A percentile compares a stretch with the other conserved stretches of the same genome.
Conservation (phyloP, 805 yeast genomes). For the Metschnikowia similis region DNA sequence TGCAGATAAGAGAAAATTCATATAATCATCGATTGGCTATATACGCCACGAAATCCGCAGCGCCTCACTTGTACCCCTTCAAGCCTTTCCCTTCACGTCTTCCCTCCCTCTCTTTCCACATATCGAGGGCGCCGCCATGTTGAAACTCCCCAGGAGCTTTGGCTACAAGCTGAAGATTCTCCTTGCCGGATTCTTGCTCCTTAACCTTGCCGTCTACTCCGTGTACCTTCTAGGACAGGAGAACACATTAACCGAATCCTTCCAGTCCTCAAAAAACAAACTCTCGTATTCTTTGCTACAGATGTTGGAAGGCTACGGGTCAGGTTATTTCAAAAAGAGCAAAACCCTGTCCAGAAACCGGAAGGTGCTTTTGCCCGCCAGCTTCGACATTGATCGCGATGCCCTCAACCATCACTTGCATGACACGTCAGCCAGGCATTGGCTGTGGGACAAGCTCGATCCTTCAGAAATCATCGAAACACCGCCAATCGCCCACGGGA, state of each 20-base stretch:
- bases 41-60: no score
- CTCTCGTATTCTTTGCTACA: neutral
- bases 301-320: conserved; percentile 1
- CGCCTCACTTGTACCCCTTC: neutral
- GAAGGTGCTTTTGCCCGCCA: conserved; percentile 9
- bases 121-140: neutral
- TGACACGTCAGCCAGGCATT: conserved; percentile 6
- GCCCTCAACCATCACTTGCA: conserved; percentile 3
- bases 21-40: no score
- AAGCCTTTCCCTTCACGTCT: neutral
- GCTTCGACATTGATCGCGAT: conserved; percentile 3
- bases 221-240: neutral
- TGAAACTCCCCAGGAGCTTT: neutral
- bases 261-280: neutral
- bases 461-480: neutral
- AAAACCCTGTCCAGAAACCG: conserved; percentile 1
- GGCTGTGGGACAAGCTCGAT: conserved; percentile 3
- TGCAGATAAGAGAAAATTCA: no score
- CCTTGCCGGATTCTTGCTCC: neutral
- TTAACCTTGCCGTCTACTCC: neutral
- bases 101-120: no score
- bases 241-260: neutral
- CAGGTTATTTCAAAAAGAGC: neutral
- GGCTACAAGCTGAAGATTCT: neutral
- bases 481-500: conserved; percentile 5